Evolutionary conservation across 495 filamentous ascomycete genomes (phyloP).

Genomic region (Annulohypoxylon maeteangense): DNA sequence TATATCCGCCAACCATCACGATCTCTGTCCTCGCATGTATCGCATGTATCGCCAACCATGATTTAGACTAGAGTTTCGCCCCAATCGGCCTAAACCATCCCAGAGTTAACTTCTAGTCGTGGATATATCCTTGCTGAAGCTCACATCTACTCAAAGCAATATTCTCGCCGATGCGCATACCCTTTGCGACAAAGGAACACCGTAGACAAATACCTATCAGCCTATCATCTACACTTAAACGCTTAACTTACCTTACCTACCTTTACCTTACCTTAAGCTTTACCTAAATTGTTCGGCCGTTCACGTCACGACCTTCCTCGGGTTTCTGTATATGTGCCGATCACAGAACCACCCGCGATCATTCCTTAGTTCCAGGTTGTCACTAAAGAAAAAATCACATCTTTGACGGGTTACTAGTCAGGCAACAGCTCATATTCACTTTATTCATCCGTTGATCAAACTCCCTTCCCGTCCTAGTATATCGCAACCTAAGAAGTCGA

Average conservation of each 20-base stretch:
- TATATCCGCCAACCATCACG: slow-evolving; percentile 22
- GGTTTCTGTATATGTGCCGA: slow-evolving; percentile 6
- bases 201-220: slow-evolving; percentile 39
- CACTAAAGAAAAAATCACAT: not conserved
- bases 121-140: slow-evolving; percentile 29
- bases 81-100: slow-evolving; percentile 25
- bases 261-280: slow-evolving; percentile 18
- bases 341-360: not conserved
- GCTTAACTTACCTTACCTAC: slow-evolving; percentile 7
- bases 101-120: slow-evolving; percentile 13
- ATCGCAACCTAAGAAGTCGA: slow-evolving; percentile 1
- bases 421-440: slow-evolving; percentile 5
- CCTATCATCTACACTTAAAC: not conserved
- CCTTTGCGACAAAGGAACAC: slow-evolving; percentile 43
- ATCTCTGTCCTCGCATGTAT: slow-evolving; percentile 1
- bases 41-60: slow-evolving; percentile 26
- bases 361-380: not conserved
- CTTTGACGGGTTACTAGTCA: not conserved
- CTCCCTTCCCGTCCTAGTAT: not conserved
- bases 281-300: not conserved
- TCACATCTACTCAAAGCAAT: slow-evolving; percentile 28
- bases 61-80: slow-evolving; percentile 40
- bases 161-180: slow-evolving; percentile 24
- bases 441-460: slow-evolving; percentile 4
- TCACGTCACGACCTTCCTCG: slow-evolving; percentile 22